Conservation (phyloP, 768 basidiomycete genomes). For the Psilocybe cubensis region DNA sequence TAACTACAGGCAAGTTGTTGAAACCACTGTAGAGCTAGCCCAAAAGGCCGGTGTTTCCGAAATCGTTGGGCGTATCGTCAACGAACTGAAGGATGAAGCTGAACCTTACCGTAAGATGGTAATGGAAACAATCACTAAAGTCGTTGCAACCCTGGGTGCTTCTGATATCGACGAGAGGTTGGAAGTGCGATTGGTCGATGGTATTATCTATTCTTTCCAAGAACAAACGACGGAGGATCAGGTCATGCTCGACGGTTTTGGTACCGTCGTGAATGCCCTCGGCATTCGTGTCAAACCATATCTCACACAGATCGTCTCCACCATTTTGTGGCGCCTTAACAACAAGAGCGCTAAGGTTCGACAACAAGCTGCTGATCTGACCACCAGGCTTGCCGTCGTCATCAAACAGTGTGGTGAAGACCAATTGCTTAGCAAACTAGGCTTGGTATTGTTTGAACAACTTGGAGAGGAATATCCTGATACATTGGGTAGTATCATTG, state of each 20-base stretch:
- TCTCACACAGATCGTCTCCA: conserved; percentile 98
- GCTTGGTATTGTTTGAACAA: conserved; percentile 96
- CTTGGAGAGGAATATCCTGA: conserved; percentile 99
- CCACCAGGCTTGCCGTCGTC: conserved; percentile 92
- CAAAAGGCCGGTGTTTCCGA: conserved; percentile 97
- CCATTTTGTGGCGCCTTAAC: conserved; percentile 98
- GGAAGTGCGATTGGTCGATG: conserved; percentile 93
- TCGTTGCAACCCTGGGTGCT: conserved; percentile 91
- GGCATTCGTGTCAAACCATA: conserved; percentile 98
- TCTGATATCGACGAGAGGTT: conserved; percentile 96
- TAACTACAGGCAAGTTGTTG: conserved; percentile 97
- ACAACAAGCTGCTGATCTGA: conserved; percentile 98
- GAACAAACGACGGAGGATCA: conserved; percentile 99
- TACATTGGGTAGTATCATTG: conserved; percentile 98
- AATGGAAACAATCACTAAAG: conserved; percentile 99
- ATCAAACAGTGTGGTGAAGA: conserved; percentile 99
- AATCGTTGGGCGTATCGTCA: conserved; percentile 87
- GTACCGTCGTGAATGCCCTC: conserved; percentile 95
- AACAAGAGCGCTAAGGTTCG: conserved; percentile 99
- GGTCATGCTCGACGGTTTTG: conserved; percentile 99
- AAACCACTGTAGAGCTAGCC: conserved; percentile 97
- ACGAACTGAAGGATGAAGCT: conserved; percentile 89
- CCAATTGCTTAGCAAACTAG: conserved; percentile 92
- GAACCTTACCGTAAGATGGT: conserved; percentile 99
- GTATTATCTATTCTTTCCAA: conserved; percentile 99